A percentile compares a stretch with the other conserved stretches of the same genome.
Conservation (phyloP, 2,329 filamentous ascomycete species). For the Fusarium pilosicola region DNA sequence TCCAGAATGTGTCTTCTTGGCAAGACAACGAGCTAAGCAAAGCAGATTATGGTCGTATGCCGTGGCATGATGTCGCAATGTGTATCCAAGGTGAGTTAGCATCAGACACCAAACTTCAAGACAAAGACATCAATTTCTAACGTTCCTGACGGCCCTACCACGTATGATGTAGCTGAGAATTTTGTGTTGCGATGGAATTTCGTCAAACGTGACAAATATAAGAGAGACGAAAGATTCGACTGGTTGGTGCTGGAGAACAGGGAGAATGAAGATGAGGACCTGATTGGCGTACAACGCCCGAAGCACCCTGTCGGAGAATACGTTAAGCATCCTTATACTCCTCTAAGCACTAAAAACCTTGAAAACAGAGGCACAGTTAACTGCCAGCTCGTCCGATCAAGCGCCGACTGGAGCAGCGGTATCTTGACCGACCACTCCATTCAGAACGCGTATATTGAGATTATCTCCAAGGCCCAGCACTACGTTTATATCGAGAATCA, state of each 20-base stretch:
- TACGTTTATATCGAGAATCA: conserved; percentile 99
- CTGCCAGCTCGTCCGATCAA: conserved; percentile 89
- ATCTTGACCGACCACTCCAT: conserved; percentile 87
- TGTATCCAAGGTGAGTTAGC: conserved; percentile 9
- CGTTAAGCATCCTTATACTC: conserved; percentile 78
- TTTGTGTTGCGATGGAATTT: conserved; percentile 98
- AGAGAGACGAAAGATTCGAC: conserved; percentile 83
- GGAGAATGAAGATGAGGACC: conserved; percentile 80
- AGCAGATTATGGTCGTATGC: conserved; percentile 92
- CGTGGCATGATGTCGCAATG: conserved; percentile 89
- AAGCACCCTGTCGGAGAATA: conserved; percentile 92
- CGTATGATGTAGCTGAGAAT: conserved; percentile 95
- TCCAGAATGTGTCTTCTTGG: conserved; percentile 90
- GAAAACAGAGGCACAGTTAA: conserved; percentile 77
- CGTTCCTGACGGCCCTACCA: conserved; percentile 67
- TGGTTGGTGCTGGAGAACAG: conserved; percentile 86
- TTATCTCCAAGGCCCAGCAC: conserved; percentile 89
- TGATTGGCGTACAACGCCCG: conserved; percentile 88
- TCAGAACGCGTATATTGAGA: conserved; percentile 84
- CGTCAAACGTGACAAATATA: conserved; percentile 97
- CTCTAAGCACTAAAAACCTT: conserved; percentile 72
- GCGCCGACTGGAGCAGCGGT: conserved; percentile 92
- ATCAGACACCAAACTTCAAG: background rate
- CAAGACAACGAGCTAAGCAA: conserved; percentile 93
- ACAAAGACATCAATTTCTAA: conserved; percentile 61